Evolutionary conservation across 495 filamentous ascomycete species (phyloP).

Genomic region (Trichocladium antarcticum): DNA sequence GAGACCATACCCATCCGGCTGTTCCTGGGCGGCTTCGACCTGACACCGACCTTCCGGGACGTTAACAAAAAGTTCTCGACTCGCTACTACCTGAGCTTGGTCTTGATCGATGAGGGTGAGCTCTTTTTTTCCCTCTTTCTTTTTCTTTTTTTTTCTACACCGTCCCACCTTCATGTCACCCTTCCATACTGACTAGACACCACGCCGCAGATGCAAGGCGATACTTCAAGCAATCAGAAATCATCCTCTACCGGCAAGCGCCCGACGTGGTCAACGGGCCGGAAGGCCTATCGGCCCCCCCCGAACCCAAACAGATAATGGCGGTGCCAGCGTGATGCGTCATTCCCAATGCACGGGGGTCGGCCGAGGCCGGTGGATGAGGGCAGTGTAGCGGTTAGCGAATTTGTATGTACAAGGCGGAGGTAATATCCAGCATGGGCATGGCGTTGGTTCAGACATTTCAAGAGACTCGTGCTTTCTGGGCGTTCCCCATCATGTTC

Average conservation of each 20-base stretch:
- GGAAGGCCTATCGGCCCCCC: conserved; percentile 18
- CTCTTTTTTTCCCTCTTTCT: neutral
- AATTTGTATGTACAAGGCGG: conserved; percentile 12
- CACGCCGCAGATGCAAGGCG: conserved; percentile 66
- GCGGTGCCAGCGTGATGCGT: conserved; percentile 17
- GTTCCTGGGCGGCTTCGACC: conserved; percentile 94
- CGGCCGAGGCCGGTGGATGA: neutral
- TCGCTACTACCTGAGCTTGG: conserved; percentile 91
- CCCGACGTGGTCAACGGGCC: conserved; percentile 48
- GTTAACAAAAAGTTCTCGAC: conserved; percentile 99
- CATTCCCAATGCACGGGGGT: neutral
- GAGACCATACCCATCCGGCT: conserved; percentile 97
- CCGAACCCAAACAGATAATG: conserved; percentile 19
- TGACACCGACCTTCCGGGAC: conserved; percentile 97
- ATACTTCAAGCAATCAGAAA: conserved; percentile 99
- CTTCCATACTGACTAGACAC: neutral
- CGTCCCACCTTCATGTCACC: neutral
- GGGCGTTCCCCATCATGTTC: neutral
- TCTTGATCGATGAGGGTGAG: conserved; percentile 90
- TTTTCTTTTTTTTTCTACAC: neutral
- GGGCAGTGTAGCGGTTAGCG: neutral
- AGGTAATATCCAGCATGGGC: conserved; percentile 16
- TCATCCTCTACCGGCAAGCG: conserved; percentile 90
- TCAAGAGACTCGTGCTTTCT: conserved; percentile 1
- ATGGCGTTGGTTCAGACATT: conserved; percentile 11